A percentile compares a stretch with the other conserved stretches of the same genome.
These are phyloP conservation scores for Phytophthora idaei DNA, from an alignment of 352 stramenopile species.

Conservation along the genomic window DNA sequence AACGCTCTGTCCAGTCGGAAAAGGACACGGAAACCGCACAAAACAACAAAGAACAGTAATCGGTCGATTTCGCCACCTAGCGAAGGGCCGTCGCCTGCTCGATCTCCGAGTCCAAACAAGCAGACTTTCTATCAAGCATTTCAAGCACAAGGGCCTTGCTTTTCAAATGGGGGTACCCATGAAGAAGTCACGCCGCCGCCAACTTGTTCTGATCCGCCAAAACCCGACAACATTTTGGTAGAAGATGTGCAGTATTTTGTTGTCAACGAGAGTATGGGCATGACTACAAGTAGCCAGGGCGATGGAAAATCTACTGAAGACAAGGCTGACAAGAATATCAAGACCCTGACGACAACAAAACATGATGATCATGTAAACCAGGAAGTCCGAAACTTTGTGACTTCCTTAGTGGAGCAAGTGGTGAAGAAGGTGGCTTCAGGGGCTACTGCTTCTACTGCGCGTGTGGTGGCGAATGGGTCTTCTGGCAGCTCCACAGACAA, in stretches of 20 bases:
- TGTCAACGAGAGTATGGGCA: constrained; percentile 27
- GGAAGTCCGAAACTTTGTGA: constrained; percentile 23
- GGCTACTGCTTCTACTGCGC: neutral
- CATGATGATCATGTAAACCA: constrained; percentile 8
- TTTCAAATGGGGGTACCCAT: constrained; percentile 13
- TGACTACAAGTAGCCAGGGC: neutral
- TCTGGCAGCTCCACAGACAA: constrained; percentile 5
- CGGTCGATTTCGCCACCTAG: constrained; percentile 25
- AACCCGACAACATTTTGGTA: constrained; percentile 17
- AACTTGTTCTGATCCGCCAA: constrained; percentile 6
- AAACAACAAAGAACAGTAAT: constrained; percentile 39
- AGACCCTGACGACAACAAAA: neutral
- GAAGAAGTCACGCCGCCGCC: constrained; percentile 9
- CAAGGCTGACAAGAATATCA: neutral
- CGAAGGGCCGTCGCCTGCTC: constrained; percentile 16
- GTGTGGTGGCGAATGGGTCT: neutral
- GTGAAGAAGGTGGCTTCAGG: constrained; percentile 15
- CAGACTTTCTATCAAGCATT: constrained; percentile 29
- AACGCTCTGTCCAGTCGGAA: constrained; percentile 26
- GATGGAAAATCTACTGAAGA: neutral
- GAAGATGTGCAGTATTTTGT: constrained; percentile 29
- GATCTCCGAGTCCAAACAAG: constrained; percentile 19
- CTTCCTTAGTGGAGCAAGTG: constrained; percentile 30
- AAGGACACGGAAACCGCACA: constrained; percentile 41
- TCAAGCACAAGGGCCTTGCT: constrained; percentile 22